These are phyloP conservation scores for Phlebiopsis gigantea DNA, from an alignment of 768 basidiomycete species.

Conservation along the genomic window DNA sequence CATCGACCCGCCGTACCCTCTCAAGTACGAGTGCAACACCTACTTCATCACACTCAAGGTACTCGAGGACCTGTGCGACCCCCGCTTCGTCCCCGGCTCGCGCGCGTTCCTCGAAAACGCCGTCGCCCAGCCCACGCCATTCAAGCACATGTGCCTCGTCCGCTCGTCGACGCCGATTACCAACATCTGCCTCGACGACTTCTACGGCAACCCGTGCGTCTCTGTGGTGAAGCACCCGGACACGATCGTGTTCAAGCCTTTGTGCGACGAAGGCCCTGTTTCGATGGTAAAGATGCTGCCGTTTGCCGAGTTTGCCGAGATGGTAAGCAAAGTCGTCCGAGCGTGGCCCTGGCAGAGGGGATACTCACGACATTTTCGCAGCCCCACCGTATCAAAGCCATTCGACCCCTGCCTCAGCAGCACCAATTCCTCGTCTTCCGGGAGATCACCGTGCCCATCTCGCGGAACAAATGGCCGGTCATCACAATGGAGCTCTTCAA, in stretches of 20 bases:
- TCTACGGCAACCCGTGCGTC: slow-evolving; percentile 34
- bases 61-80: slow-evolving; percentile 40
- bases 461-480: neutral
- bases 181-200: slow-evolving; percentile 33
- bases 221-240: slow-evolving; percentile 36
- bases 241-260: slow-evolving; percentile 37
- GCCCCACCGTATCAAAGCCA: slow-evolving; percentile 11
- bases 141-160: slow-evolving; percentile 34
- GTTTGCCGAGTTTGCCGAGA: neutral
- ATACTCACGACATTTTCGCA: neutral
- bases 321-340: too few relatives aligned
- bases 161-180: slow-evolving; percentile 34
- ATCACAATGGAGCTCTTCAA: slow-evolving; percentile 11
- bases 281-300: slow-evolving; percentile 28
- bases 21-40: slow-evolving; percentile 42
- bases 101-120: slow-evolving; percentile 32
- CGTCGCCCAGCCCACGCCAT: slow-evolving; percentile 31
- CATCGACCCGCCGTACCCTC: slow-evolving; percentile 38
- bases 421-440: slow-evolving; percentile 7
- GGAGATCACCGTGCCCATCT: slow-evolving; percentile 5
- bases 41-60: slow-evolving; percentile 35
- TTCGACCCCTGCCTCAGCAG: slow-evolving; percentile 9
- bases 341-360: too few relatives aligned
- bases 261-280: slow-evolving; percentile 18
- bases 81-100: slow-evolving; percentile 35